phyloP scores from a whole-genome alignment of 2,329 filamentous ascomycete genomes.

The Claviceps humidiphila region DNA sequence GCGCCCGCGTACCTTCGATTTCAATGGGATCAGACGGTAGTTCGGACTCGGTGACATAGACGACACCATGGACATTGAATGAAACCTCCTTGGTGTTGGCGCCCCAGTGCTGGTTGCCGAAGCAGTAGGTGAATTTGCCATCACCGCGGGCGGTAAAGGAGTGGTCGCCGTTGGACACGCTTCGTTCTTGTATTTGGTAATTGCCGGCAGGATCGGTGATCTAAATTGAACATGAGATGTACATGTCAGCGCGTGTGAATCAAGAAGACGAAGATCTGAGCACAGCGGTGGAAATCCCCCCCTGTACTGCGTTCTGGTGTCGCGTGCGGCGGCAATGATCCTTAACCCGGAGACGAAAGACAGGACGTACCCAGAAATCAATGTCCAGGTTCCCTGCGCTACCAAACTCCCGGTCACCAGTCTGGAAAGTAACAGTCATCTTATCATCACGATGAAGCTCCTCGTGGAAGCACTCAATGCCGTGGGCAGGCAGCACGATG shows the following conservation, averaged over 20 bases:
- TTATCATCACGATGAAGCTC: slow-evolving; percentile 81
- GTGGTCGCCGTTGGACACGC: slow-evolving; percentile 81
- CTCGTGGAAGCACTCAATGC: slow-evolving; percentile 97
- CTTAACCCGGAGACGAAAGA: not conserved
- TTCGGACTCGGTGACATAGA: slow-evolving; percentile 87
- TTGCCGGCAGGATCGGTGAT: slow-evolving; percentile 66
- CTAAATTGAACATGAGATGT: slow-evolving; percentile 21
- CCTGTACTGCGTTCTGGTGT: not conserved
- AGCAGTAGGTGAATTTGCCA: slow-evolving; percentile 92
- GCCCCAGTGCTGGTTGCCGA: slow-evolving; percentile 97
- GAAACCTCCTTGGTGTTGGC: slow-evolving; percentile 95
- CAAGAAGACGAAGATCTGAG: not conserved
- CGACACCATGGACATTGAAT: slow-evolving; percentile 97
- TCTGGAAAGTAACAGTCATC: slow-evolving; percentile 98
- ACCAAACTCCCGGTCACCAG: slow-evolving; percentile 91
- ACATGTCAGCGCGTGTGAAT: not conserved
- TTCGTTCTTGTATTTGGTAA: slow-evolving; percentile 68
- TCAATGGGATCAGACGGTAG: slow-evolving; percentile 78
- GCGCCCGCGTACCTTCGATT: slow-evolving; percentile 55
- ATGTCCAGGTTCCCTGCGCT: slow-evolving; percentile 89
- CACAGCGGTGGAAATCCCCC: not conserved
- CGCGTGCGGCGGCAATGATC: not conserved
- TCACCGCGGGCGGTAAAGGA: slow-evolving; percentile 76
- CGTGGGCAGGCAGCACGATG: slow-evolving; percentile 86
- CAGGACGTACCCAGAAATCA: slow-evolving; percentile 78